Evolutionary conservation across 192 early-diverging fungal species (phyloP).

Genomic region (Phycomyces nitens): DNA sequence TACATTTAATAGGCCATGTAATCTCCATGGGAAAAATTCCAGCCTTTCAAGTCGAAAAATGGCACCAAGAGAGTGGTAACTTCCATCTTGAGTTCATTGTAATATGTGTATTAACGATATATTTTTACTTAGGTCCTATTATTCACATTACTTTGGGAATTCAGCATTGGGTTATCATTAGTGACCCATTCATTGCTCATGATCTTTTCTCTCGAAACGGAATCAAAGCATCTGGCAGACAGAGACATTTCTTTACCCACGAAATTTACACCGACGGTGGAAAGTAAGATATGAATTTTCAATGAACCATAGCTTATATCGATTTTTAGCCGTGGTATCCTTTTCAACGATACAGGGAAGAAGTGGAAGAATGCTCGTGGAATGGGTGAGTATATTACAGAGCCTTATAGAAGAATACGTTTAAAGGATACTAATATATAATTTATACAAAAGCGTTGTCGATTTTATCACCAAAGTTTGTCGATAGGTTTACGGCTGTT

Average conservation of each 20-base stretch:
- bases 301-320: background rate
- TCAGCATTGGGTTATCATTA: slow-evolving; percentile 5
- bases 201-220: slow-evolving; percentile 6
- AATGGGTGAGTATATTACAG: too few relatives aligned
- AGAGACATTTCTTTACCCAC: background rate
- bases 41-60: background rate
- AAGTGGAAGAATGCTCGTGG: slow-evolving; percentile 12
- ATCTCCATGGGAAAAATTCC: background rate
- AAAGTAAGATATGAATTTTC: background rate
- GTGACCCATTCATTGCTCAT: slow-evolving; percentile 7
- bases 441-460: too few relatives aligned
- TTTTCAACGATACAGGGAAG: background rate
- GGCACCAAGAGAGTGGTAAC: background rate
- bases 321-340: slow-evolving; percentile 7
- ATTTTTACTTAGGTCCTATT: background rate
- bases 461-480: too few relatives aligned
- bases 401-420: too few relatives aligned
- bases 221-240: background rate
- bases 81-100: background rate
- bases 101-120: background rate
- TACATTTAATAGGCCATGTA: background rate
- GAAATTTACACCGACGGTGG: slow-evolving; percentile 2
- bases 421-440: too few relatives aligned
- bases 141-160: slow-evolving; percentile 9
- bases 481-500: too few relatives aligned